These are phyloP conservation scores for Trypanosoma theileri DNA, from an alignment of 208 protist genomes.

Conservation along the genomic window DNA sequence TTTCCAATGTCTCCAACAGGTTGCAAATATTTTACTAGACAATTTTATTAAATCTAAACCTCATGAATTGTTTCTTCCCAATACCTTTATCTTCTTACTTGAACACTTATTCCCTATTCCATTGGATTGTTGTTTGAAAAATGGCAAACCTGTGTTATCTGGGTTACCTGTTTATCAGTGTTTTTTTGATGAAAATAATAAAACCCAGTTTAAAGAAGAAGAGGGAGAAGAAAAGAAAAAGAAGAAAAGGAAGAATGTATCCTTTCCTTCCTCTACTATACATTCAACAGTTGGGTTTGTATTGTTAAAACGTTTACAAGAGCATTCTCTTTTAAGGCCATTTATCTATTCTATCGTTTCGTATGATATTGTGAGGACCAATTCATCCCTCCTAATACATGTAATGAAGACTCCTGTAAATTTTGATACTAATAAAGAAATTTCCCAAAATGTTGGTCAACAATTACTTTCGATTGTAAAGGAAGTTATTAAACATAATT, in stretches of 20 bases:
- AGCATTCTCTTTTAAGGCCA: conserved; percentile 4
- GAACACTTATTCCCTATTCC: conserved; percentile 16
- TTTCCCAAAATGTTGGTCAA: conserved; percentile 8
- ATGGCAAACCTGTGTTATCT: background rate
- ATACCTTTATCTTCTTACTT: conserved; percentile 14
- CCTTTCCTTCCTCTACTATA: background rate
- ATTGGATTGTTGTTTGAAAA: conserved; percentile 5
- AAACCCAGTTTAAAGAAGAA: background rate
- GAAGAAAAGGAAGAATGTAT: too few relatives aligned
- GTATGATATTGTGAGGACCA: conserved; percentile 14
- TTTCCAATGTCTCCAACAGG: background rate
- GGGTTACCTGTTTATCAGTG: conserved; percentile 23
- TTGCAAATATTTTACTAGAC: conserved; percentile 11
- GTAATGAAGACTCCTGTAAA: background rate
- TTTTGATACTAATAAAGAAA: background rate
- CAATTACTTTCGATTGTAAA: conserved; percentile 12
- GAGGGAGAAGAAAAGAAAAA: background rate
- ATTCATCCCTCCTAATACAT: conserved; percentile 7
- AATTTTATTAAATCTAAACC: background rate
- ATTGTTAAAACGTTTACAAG: conserved; percentile 9
- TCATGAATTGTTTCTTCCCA: conserved; percentile 1
- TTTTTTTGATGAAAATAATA: conserved; percentile 10
- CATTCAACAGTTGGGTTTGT: conserved; percentile 20
- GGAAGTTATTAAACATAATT: background rate
- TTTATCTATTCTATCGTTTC: conserved; percentile 21